Conservation (phyloP, 2,329 filamentous ascomycete species). For the Penicillium italicum region DNA sequence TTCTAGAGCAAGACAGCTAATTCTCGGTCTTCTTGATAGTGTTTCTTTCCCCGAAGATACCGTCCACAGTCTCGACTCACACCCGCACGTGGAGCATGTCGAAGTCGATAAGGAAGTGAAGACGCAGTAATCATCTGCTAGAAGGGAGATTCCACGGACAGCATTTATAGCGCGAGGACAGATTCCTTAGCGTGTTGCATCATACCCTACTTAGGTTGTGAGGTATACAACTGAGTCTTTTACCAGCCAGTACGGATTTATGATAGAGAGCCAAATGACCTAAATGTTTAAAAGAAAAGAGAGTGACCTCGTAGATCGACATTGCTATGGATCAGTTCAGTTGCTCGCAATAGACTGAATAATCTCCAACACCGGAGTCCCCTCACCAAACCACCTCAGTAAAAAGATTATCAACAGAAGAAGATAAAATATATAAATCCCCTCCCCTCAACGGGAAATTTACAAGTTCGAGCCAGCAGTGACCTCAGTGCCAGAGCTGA, state of each 20-base stretch:
- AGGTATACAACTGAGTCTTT: neutral
- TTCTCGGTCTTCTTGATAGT: neutral
- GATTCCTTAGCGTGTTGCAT: neutral
- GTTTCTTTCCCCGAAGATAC: neutral
- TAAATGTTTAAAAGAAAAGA: neutral
- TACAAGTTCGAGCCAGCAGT: conserved; percentile 28
- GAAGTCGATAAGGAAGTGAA: neutral
- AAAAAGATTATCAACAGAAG: neutral
- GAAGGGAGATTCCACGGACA: neutral
- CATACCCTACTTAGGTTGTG: neutral
- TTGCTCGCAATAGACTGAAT: neutral
- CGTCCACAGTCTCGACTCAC: neutral
- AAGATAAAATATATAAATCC: neutral
- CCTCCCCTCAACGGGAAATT: neutral
- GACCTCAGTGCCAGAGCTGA: conserved; percentile 15
- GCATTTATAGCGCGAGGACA: neutral
- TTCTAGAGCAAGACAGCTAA: neutral
- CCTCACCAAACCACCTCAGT: neutral
- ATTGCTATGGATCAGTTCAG: neutral
- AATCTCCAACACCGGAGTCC: neutral
- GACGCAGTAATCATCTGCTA: neutral
- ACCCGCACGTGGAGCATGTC: conserved; percentile 3
- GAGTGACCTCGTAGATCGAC: neutral
- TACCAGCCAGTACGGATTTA: neutral
- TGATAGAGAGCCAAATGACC: neutral